Evolutionary conservation across 768 basidiomycete genomes (phyloP), one percentile per base, ranked within the genome.

Genomic region (Suillus weaverae): DNA sequence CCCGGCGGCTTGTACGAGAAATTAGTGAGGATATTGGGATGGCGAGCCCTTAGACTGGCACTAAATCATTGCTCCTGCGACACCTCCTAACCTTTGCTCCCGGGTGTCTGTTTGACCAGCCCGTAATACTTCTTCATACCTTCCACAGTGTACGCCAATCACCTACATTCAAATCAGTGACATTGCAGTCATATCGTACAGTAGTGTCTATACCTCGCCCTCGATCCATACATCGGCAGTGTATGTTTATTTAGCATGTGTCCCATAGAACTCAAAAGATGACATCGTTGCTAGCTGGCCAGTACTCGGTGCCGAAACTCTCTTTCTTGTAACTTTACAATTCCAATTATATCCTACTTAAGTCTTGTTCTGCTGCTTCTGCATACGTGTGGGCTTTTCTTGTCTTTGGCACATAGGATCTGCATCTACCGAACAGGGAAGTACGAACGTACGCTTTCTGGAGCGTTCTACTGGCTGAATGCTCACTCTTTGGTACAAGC

Each of bases 11-110:
- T n/a, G 66, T 74, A 36, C 72, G 68, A 48, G 67, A 75, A 64
- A 50, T 77, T 3, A 77, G 74, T 44, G 72, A 77, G 46, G 75
- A 77, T 5, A 68, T 74, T 38, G 71, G 72, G 22, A 76, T 76
- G 74, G 60, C 71, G 33, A 74, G 71, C 66, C 76, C 75, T 51
- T 76, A 72, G 63, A 54, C 2, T 61, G 53, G 41, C 41, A 26
- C 38, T 39, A 18, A 18, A 39, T 20, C 39, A 16, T 41, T 57
- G 4, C 39, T 48, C 48, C 33, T 33, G 30, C 63, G 39, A 41
- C 41, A 41, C 46, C 36, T 65, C 54, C 10, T 32, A 39, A 43
- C 26, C 22, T 22, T 20, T 64, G 41, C 36, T 64, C 56, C 51
- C 51, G 60, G 53, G 46, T 46, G 35, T 53, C 48, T 67, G 69